Evolutionary conservation across 75 land plant genomes (phyloP), one percentile per base, ranked within the genome.

Genomic region (Ceratopteris richardii): DNA sequence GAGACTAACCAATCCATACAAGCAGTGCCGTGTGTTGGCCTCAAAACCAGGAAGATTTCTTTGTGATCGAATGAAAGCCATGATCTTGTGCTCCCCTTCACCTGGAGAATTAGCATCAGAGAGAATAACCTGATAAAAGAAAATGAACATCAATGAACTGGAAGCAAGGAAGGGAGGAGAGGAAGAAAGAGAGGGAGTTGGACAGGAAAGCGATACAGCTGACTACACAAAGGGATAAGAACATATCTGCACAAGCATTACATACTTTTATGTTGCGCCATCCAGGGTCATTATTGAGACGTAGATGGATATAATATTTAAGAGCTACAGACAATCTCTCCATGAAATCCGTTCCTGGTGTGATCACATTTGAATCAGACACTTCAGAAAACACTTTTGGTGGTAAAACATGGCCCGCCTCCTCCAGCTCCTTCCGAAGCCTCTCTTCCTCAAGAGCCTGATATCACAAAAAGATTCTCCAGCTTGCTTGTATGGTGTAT

Each of bases 21-120:
- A 72, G 57, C 96, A 86, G 62, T 89, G 95, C 7, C 80, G 84
- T 1, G 82, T 80, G 55, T 89, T 85, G 44, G 95, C 85, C 68
- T 84, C 83, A 75, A 21, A 85, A 57, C 95, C 95, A 66, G 83
- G 89, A 67, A 89, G 89, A 61, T 86, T 90, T 61, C 90, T 73
- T 57, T 89, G 89, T 12, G 83, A 82, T 31, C 96, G 96, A 28
- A 90, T 78, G 26, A 86, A 90, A 0, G 86, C 82, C 90, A 90
- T 90, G 19, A 90, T 77, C 41, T 90, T 90, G 63, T 90, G 90
- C 53, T 90, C 90, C 30, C 96, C 96, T 78, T 90, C 95, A 59
- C 96, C 96, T 59, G 90, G 90, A 71, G 81, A 84, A 79, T 90
- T 90, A 43, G 96, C 76, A 79, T 90, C 96, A 68, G 96, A 90